Evolutionary conservation across 345 rosid genomes (phyloP).

Genomic region (Orychophragmus violaceus): DNA sequence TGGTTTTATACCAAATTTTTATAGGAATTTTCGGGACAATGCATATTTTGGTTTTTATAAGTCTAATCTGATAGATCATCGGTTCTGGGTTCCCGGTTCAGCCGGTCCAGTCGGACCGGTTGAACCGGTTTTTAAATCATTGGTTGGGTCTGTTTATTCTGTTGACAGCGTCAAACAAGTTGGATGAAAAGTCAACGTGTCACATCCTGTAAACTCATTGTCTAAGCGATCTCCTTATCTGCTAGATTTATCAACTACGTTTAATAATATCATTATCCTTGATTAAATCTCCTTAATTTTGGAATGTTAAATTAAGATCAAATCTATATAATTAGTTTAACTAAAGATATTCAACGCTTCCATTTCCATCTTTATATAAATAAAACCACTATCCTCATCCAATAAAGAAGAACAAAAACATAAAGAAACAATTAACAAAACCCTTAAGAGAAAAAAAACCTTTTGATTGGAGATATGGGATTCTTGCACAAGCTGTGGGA

Average conservation of each 20-base stretch:
- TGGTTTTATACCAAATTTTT: too few relatives aligned
- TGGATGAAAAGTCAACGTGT: not conserved
- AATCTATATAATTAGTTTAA: constrained; percentile 13
- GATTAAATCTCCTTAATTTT: constrained; percentile 15
- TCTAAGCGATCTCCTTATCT: not conserved
- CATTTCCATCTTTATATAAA: constrained; percentile 32
- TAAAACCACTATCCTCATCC: constrained; percentile 2
- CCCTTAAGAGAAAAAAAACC: not conserved
- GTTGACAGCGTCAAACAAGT: not conserved
- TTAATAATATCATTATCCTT: constrained; percentile 11
- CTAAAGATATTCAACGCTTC: constrained; percentile 17
- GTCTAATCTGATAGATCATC: too few relatives aligned
- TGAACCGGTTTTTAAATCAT: too few relatives aligned
- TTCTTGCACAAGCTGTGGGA: constrained; percentile 86
- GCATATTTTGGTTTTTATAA: too few relatives aligned
- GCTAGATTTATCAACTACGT: constrained; percentile 14
- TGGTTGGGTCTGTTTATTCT: too few relatives aligned
- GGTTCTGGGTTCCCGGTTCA: too few relatives aligned
- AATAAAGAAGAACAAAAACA: constrained; percentile 9
- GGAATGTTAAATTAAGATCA: constrained; percentile 17
- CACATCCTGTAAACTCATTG: constrained; percentile 11
- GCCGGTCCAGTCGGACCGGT: too few relatives aligned
- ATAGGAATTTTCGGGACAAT: too few relatives aligned
- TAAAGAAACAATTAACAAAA: not conserved
- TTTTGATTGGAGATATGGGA: constrained; percentile 39